Base-by-base conservation (phyloP, 352 stramenopile species). In the Globisporangium sylvaticum region DNA sequence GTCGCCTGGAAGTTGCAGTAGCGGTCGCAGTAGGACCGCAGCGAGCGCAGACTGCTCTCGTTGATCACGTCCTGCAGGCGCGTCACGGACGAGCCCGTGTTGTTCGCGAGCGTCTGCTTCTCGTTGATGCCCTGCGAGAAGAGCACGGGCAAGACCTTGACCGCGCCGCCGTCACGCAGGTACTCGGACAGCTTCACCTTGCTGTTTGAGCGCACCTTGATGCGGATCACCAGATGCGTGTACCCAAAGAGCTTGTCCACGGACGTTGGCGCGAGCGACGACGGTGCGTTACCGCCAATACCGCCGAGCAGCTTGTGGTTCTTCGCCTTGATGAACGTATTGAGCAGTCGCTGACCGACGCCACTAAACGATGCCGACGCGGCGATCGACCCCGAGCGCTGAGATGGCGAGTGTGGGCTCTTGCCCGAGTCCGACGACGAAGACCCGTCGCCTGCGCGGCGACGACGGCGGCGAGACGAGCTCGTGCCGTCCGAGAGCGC, bases 71-170 rank as follows among this genome's bases (percentile, higher is more conserved):
- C 87, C 64, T 95, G 87, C 9, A 95, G 68, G 10, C 84, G 73
- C 22, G 85, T 93, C n/a, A 88, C 75, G 0, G 85, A 91, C 7
- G 84, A 88, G 29, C 83, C 83, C 1, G 88, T 95, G 70, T 94
- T 90, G 79, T 98, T 98, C 2, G 89, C 90, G 9, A 98, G 53
- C 34, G 91, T 97, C 73, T 97, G 91, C 72, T 94, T 96, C 71
- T 97, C 92, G 67, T 98, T 98, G 70, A 98, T 97, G 24, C 92
- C 92, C 61, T 97, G 87, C 0, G 87, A 89, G 66, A 95, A 95
- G 34, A 95, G 71, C 66, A 93, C 80, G 12, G 87, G 87, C 29
- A 70, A 86, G 10, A 95, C 87, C 32, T 80, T 82, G 68, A 95
- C 82, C 8, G 73, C 72, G 18, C 80, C 82, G n/a, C 89, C 83